Base-by-base conservation (phyloP, 1,284 basidiomycete species). In the Ustilago crameri region DNA sequence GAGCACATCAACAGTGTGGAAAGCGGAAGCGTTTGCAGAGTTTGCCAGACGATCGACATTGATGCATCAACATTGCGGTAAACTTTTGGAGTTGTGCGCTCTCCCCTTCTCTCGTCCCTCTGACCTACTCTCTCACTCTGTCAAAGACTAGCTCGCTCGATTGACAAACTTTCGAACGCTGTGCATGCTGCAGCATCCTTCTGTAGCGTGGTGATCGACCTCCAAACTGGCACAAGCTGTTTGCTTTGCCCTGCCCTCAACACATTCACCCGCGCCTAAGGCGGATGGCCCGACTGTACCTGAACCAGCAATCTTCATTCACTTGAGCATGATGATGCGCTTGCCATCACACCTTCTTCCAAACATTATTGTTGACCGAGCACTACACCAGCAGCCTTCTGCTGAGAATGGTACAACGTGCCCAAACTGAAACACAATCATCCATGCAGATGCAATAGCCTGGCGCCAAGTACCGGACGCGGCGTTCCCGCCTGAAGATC, bases 21-120 rank as follows among this genome's bases (percentile, higher is more conserved):
- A 18, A 40, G 38, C 34, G 35, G 30, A 7, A 7, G 30, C 30
- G 43, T 44, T 37, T 37, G 61, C 61, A 46, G 61, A 64, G 61
- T 64, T 64, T 34, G 32, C 30, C 23, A 43, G 27, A 49, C 45
- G 61, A 64, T 64, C 61, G 50, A 45, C 54, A 49, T 35, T 35
- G 20, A 20, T 64, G 61, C 61, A 64, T 58, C 5, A 52, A 47
- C 32, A 41, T 44, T 52, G 54, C 38, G 49, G 24, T 47, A 51
- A 49, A 22, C 26, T 44, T 14, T 37, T 26, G 18, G 22, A 23
- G 37, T 38, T 15, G 37, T 24, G 3, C 38, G 45, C 18, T 24
- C n/a, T 30, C 41, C 23, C 15, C 30, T 37, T 42, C 17, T 22
- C 26, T 15, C 20, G 26, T 17, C 26, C 18, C 42, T 8, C 22